Percentiles rank a stretch among this genome's conserved stretches.
These are phyloP conservation scores for Macaranga tanarius DNA, from an alignment of 441 rosid genomes.

Conservation along the genomic window DNA sequence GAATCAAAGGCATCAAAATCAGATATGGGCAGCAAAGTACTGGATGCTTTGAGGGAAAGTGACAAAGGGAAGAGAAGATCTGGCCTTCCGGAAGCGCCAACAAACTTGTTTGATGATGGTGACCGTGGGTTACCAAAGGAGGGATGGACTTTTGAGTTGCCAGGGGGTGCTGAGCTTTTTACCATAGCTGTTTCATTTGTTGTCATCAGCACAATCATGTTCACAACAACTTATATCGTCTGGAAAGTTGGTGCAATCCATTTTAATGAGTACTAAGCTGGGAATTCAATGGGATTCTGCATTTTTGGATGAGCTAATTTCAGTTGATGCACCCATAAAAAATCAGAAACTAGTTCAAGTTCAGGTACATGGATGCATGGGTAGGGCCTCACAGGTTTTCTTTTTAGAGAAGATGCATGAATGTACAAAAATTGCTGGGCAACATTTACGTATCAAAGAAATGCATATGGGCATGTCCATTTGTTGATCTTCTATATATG, in stretches of 20 bases:
- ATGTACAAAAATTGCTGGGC: constrained; percentile 17
- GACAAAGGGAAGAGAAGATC: constrained; percentile 69
- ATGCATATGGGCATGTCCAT: neutral
- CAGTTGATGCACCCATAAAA: neutral
- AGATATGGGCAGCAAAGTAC: constrained; percentile 65
- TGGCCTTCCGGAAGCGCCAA: constrained; percentile 84
- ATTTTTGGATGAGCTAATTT: constrained; percentile 10
- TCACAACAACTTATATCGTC: constrained; percentile 75
- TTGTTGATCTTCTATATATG: neutral
- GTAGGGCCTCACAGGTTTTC: constrained; percentile 1
- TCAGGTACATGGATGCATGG: constrained; percentile 3
- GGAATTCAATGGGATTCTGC: constrained; percentile 14
- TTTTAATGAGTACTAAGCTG: constrained; percentile 60
- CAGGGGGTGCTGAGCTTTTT: constrained; percentile 72
- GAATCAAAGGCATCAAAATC: constrained; percentile 58
- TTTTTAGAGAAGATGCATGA: constrained; percentile 10
- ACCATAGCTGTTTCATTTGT: constrained; percentile 65
- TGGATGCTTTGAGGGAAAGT: constrained; percentile 72
- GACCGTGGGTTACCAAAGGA: constrained; percentile 78
- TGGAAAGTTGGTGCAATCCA: constrained; percentile 97
- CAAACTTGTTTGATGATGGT: constrained; percentile 83
- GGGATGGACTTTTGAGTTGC: constrained; percentile 73
- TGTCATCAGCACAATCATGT: constrained; percentile 81
- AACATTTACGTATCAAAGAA: constrained; percentile 16
- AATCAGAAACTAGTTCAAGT: neutral